Base-by-base conservation (phyloP, 768 basidiomycete species). In the Heimioporus sp. region DNA sequence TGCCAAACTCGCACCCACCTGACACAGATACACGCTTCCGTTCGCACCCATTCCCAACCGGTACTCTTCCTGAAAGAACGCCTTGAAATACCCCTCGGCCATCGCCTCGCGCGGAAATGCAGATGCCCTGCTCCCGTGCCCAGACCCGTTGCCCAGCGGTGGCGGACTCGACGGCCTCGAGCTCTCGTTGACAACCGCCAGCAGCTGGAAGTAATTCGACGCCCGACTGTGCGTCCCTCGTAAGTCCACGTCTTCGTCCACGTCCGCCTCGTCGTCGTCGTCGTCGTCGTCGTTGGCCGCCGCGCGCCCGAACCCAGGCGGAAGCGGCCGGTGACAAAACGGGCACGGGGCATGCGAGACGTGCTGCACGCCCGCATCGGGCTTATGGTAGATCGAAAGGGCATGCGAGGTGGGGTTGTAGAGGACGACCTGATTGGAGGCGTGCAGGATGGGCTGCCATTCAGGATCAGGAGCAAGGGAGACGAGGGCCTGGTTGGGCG, bases 1-100 rank as follows among this genome's bases (percentile, higher is more conserved):
- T 20, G 5, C 24, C 24, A 5, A 6, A 28, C 12, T 12, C 30
- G 21, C 48, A 43, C 78, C 17, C 52, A 91, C 91, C 77, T 90
- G 89, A 60, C 92, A 95, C 4, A 96, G 75, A 65, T 77, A 97
- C 1, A 98, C 95, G 21, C 79, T 87, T 2, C 96, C 95, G 61
- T 93, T 92, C 0, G 94, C 94, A 39, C 95, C 95, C 91, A 97
- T 95, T 1, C 95, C 95, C 7, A 98, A 76, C 52, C 86, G 81
- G 54, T 79, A 83, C 58, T 95, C 92, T 62, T 97, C 94, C 51
- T 86, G 82, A 64, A 98, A 98, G 74, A 96, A 98, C 0, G 90
- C 79, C 58, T 86, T 82, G 72, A 95, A 96, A 66, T 98, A 98
- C 0, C 94, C 94, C 48, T 93, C 87, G 0, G 92, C 92, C 87